These are phyloP conservation scores for Calonectria pauciramosa DNA, from an alignment of 2,329 filamentous ascomycete genomes.

Conservation along the genomic window DNA sequence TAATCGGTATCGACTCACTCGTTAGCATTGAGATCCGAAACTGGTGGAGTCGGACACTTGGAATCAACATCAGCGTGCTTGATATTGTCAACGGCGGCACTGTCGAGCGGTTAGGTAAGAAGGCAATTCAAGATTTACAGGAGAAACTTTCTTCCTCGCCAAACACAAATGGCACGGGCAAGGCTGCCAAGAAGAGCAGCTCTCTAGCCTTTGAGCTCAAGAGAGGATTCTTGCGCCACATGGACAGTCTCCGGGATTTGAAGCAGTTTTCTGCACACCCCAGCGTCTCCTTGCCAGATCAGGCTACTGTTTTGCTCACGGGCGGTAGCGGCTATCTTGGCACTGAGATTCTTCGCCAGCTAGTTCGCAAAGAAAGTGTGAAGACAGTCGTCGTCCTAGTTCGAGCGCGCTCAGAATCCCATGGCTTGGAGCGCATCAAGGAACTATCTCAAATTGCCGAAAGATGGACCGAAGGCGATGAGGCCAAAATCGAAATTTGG, in stretches of 20 bases:
- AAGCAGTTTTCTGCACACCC: neutral
- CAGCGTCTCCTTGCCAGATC: neutral
- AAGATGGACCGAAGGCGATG: neutral
- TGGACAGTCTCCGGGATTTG: neutral
- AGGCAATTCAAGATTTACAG: neutral
- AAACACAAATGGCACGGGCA: neutral
- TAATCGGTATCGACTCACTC: conserved; percentile 28
- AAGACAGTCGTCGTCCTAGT: neutral
- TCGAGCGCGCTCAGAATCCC: neutral
- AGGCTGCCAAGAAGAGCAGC: too few relatives aligned
- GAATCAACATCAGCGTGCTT: conserved; percentile 25
- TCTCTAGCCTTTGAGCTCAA: neutral
- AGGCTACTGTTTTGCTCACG: neutral
- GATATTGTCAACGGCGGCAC: conserved; percentile 20
- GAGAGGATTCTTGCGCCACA: neutral
- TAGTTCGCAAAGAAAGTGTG: neutral
- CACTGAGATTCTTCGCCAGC: neutral
- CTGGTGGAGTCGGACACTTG: conserved; percentile 27
- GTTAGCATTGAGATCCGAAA: conserved; percentile 28
- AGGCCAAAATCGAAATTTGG: neutral
- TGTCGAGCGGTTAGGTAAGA: neutral
- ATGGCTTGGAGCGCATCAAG: neutral
- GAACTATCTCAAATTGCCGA: neutral
- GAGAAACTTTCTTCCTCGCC: neutral
- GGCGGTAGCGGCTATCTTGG: neutral